Evolutionary conservation across 116 monocot species (phyloP).

Genomic region (Trichopus zeylanicus): DNA sequence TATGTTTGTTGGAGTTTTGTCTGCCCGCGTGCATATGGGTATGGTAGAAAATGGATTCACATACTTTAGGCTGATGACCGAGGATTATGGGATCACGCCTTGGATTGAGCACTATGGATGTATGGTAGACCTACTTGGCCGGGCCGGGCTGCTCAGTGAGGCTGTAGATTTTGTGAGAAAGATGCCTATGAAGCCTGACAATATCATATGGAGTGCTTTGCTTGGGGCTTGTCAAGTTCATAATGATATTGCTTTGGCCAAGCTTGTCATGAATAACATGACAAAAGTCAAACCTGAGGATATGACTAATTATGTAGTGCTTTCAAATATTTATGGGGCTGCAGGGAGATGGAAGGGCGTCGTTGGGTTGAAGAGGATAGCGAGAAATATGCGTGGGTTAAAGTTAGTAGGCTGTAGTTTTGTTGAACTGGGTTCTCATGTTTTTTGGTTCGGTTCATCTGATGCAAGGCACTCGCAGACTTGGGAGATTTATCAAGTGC

Average conservation of each 20-base stretch:
- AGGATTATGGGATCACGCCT: conserved; percentile 18
- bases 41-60: conserved; percentile 14
- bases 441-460: conserved; percentile 39
- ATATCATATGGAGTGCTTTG: conserved; percentile 43
- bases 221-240: conserved; percentile 24
- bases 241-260: conserved; percentile 18
- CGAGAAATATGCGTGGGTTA: conserved; percentile 12
- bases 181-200: conserved; percentile 33
- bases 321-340: conserved; percentile 45
- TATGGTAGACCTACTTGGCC: conserved; percentile 26
- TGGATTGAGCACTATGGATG: conserved; percentile 45
- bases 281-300: conserved; percentile 30
- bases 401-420: conserved; percentile 48
- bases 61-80: conserved; percentile 21
- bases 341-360: conserved; percentile 38
- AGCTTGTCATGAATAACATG: conserved; percentile 21
- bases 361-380: conserved; percentile 20
- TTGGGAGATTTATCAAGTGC: conserved; percentile 25
- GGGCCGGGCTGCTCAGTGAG: conserved; percentile 25
- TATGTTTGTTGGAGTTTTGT: conserved; percentile 21
- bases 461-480: conserved; percentile 32
- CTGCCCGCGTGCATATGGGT: conserved; percentile 30
- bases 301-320: conserved; percentile 41
- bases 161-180: conserved; percentile 14
- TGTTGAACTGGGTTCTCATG: conserved; percentile 27